Base-by-base conservation (phyloP, 2,329 filamentous ascomycete genomes). In the Neofusicoccum umdonicola region DNA sequence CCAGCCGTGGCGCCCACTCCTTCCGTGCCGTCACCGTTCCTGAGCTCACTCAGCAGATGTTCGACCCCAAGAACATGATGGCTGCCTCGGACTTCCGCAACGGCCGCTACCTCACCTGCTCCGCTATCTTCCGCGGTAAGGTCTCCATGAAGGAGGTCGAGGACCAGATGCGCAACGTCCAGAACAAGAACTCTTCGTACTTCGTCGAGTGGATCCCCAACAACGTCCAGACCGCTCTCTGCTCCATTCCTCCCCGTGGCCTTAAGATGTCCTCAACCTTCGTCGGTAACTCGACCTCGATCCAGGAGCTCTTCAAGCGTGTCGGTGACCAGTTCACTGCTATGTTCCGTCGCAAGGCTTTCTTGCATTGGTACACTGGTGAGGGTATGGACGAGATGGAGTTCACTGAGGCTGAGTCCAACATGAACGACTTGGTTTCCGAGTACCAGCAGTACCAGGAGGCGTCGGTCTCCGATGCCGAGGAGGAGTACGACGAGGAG, bases 331-430 rank as follows among this genome's bases (percentile, higher is more conserved):
- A 99, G 85, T 99, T 99, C 89, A 93, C 90, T 84, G 95, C 93
- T 80, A 99, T 99, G 95, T 99, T 99, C 90, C 89, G 95, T 85
- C 93, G 95, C 85, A 99, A 98, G 91, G 95, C 95, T 89, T 99
- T 99, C 93, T 92, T 99, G 88, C 95, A 98, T 87, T 99, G 95
- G 95, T 99, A 99, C 86, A 99, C 95, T 88, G 93, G 93, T 79
- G 95, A 99, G 88, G 95, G 95, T 85, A 99, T 99, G 95, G 95
- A 99, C 84, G 95, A 99, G 90, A 98, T 99, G 95, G 95, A 99
- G 86, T 99, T 99, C 87, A 99, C 95, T 79, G 95, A 99, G 88
- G 95, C 95, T 74, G 95, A 99, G 90, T 96, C 92, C 84, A 99
- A 99, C 88, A 98, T 99, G 95, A 98, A 99, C 87, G 95, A 99